Evolutionary conservation across 768 basidiomycete species (phyloP), one percentile per base, ranked within the genome.

Genomic region (Tylopilus intermedius): DNA sequence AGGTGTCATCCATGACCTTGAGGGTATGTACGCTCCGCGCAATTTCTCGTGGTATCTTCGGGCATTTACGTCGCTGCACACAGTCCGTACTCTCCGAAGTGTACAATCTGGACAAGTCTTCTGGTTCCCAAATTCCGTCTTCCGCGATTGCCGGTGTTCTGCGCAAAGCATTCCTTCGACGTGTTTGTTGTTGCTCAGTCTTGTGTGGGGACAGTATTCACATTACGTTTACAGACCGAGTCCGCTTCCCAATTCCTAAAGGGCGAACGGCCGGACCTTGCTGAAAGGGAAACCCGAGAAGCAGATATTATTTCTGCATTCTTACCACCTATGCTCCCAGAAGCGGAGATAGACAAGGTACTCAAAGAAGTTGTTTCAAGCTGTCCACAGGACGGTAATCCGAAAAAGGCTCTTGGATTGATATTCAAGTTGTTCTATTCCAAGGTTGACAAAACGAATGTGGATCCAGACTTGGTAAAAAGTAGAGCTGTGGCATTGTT

Each of bases 1-100:
- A 73, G n/a, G 60, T 74, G 22, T 69, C 78, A 43, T 81, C 86
- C 18, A 84, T 75, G 40, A 79, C 79, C 24, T 67, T 82, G 58
- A 77, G 81, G 41, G 83, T 87, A 56, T 60, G 82, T 54, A 32
- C 6, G 0, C 24, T 13, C 11, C 15, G 2, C 35, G 47, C 57
- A 1, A 26, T 30, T 22, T 29, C 45, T 29, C 15, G 21, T 39
- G 33, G n/a, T 27, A 18, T n/a, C 30, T 51, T 48, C 35, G 24
- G 11, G 22, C 41, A 38, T 46, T 51, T 27, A 55, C 32, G 14
- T 15, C 26, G 13, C 27, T 22, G 41, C 30, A 40, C 44, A 37
- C 55, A 88, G 86, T 82, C 84, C 24, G 76, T 86, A 30, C 73
- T 89, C 15, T 75, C 87, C 9, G 87, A 89, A 52, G 75, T 89